A percentile compares a stretch with the other conserved stretches of the same genome.
phyloP scores from a whole-genome alignment of 2,329 filamentous ascomycete genomes.

The Laburnicola sp. region DNA sequence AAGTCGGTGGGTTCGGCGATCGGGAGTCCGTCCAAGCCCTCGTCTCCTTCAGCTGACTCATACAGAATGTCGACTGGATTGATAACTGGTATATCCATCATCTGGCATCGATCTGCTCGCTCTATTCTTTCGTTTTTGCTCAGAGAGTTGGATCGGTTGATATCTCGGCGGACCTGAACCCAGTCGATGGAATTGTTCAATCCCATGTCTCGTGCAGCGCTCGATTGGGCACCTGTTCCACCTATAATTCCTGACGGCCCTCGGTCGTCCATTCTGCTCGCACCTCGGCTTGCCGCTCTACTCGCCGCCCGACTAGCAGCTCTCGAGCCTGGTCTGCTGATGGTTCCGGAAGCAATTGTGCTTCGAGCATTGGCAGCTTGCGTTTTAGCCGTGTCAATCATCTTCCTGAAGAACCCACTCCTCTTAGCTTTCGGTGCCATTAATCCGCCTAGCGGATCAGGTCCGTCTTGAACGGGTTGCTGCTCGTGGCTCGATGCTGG shows the following conservation, averaged over 20 bases:
- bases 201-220: constrained; percentile 71
- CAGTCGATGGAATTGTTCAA: constrained; percentile 72
- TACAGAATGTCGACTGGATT: constrained; percentile 88
- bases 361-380: constrained; percentile 87
- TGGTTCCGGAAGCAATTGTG: constrained; percentile 69
- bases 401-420: constrained; percentile 92
- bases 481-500: constrained; percentile 53
- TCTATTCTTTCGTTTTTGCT: constrained; percentile 87
- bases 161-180: constrained; percentile 95
- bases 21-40: constrained; percentile 80
- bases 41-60: constrained; percentile 84
- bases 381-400: constrained; percentile 91
- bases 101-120: constrained; percentile 84
- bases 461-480: constrained; percentile 61
- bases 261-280: constrained; percentile 41
- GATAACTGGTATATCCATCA: constrained; percentile 88
- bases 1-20: constrained; percentile 85
- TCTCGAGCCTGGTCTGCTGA: constrained; percentile 49
- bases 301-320: constrained; percentile 45
- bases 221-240: constrained; percentile 41
- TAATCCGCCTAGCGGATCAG: constrained; percentile 76
- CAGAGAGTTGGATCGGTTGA: constrained; percentile 91
- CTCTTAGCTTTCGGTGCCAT: constrained; percentile 74
- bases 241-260: constrained; percentile 60
- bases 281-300: constrained; percentile 42